Evolutionary conservation across 2,329 filamentous ascomycete genomes (phyloP), one percentile per base, ranked within the genome.

Genomic region (Fusarium stilboides): DNA sequence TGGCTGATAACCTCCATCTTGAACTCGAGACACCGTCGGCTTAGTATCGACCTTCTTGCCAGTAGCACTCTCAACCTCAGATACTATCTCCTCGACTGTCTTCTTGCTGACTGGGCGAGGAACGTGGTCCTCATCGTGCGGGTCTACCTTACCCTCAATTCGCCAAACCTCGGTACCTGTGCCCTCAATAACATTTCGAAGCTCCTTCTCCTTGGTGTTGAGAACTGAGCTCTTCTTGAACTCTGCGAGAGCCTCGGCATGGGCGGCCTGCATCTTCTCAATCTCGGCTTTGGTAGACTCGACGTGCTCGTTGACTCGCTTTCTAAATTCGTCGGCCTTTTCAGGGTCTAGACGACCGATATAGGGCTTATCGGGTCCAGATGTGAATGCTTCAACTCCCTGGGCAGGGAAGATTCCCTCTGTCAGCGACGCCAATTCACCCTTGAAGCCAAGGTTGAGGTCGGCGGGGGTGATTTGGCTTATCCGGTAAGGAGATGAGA

Each of bases 401-500:
- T 88, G 87, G 1, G 87, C 84, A 58, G 96, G 90, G 58, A 98
- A 94, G 57, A 98, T 93, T 7, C 93, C 94, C 36, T 93, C 90
- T 0, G 96, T 98, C 55, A 98, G 82, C 1, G 88, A 86, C 24
- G 92, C 90, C 20, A 99, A 85, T 78, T 94, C 92, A 37, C 96
- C 96, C 79, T 91, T 92, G 51, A 92, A 86, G 6, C 96, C 96
- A 12, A 98, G 84, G 1, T 94, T 94, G 34, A 98, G 87, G 77
- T 97, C 94, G 4, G 94, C 89, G 1, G 95, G 94, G 10, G 91
- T 89, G 60, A 99, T 97, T 77, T 97, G 93, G 50, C 87, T 88
- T 65, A 95, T 92, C 24, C 92, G 87, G 77, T 97, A 98, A 0
- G 94, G 94, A 2, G 95, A 98, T 1, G 92, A 93, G 55, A 98